Evolutionary conservation across 495 filamentous ascomycete species (phyloP), one percentile per base, ranked within the genome.

Genomic region (Penicilliopsis zonata): DNA sequence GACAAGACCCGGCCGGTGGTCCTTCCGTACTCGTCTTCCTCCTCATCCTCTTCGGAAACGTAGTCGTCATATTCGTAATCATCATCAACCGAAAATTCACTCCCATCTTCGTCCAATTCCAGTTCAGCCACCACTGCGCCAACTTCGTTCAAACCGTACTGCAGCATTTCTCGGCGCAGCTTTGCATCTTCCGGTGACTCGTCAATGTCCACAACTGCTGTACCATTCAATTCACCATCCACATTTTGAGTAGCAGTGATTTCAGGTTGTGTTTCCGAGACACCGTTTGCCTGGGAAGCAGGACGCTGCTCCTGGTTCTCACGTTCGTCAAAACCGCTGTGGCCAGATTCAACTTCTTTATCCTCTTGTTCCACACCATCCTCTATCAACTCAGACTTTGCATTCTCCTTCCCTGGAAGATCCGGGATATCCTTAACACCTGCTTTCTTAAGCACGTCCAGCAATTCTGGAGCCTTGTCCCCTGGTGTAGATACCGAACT

Each of bases 71-170:
- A 57, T 18, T 60, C 47, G 4, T 71, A 63, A 12, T 62, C 57
- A 19, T 81, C 70, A 7, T 74, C 67, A 13, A 75, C 54, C 10
- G 74, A 67, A 16, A 73, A 57, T 12, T 76, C 65, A 31, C 57
- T 64, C 28, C 60, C 71, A 16, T 69, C 72, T 19, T 86, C 82
- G 28, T 94, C 84, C 9, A 98, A 48, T 35, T 90, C 72, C 19
- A 98, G 64, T 57, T 95, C 86, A n/a, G 88, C 88, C 5, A 98
- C 88, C 2, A 98, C 80, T 15, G 82, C 71, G 1, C 83, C 83
- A 33, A 98, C 76, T 42, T 94, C 86, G 27, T 74, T 54, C 52
- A 90, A 72, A 28, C 78, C 78, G 44, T 95, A 96, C 37, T 81
- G 64, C n/a, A 95, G 57, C 90, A 98, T 96, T 42, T 95, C 75